These are phyloP conservation scores for Aspergillus fumigatus DNA, from an alignment of 2,329 filamentous ascomycete genomes.

Conservation along the genomic window DNA sequence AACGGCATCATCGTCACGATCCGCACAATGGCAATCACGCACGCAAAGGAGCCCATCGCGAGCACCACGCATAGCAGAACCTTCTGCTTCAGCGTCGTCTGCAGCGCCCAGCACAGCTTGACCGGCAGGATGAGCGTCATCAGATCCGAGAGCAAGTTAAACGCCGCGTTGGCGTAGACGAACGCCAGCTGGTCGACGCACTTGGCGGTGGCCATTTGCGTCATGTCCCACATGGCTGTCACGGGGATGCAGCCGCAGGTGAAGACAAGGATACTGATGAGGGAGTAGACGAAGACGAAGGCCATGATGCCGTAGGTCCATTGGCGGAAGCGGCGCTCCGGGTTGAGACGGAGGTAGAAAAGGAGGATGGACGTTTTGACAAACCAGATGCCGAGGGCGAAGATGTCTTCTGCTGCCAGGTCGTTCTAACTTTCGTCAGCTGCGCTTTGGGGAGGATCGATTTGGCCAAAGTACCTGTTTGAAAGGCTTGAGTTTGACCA, in stretches of 20 bases:
- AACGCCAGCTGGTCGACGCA: conserved; percentile 11
- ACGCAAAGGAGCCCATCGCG: conserved; percentile 12
- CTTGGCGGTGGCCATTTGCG: conserved; percentile 6
- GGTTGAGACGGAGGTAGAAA: conserved; percentile 15
- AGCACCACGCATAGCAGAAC: conserved; percentile 7
- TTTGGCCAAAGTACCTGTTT: conserved; percentile 5
- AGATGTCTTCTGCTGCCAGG: conserved; percentile 11
- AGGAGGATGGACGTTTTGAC: conserved; percentile 17
- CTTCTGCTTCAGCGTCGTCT: conserved; percentile 6
- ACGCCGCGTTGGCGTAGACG: conserved; percentile 11
- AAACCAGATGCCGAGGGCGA: conserved; percentile 12
- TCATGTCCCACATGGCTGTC: conserved; percentile 12
- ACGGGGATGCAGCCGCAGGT: conserved; percentile 12
- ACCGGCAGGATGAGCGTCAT: conserved; percentile 9
- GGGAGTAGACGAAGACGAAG: conserved; percentile 13
- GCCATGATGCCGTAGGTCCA: conserved; percentile 15
- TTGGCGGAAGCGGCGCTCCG: conserved; percentile 13
- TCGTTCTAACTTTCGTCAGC: conserved; percentile 2
- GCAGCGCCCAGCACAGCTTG: conserved; percentile 9
- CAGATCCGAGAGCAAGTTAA: conserved; percentile 12
- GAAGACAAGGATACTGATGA: conserved; percentile 12
- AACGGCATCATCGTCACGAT: conserved; percentile 14
- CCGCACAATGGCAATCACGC: conserved; percentile 11
- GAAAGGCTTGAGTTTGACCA: conserved; percentile 7
- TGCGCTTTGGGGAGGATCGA: neutral